Conservation (phyloP, 2,329 filamentous ascomycete genomes). For the Cladophialophora exuberans region DNA sequence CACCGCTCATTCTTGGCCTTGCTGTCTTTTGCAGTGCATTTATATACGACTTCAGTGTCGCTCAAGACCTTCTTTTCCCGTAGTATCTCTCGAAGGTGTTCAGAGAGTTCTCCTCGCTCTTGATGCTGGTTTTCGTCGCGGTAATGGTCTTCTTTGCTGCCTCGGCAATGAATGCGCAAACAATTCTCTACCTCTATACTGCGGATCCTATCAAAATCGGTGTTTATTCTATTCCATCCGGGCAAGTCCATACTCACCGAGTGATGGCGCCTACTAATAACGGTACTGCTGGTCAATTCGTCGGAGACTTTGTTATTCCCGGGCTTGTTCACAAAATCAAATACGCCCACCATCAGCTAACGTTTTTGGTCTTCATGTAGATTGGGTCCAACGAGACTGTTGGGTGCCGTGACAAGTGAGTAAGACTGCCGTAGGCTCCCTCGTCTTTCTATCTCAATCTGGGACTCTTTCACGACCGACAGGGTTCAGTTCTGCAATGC, state of each 20-base stretch:
- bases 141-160: slow-evolving; percentile 29
- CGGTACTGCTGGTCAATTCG: slow-evolving; percentile 24
- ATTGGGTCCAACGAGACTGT: no score
- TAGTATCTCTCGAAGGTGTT: slow-evolving; percentile 35
- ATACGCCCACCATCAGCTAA: slow-evolving; percentile 23
- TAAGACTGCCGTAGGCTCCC: no score
- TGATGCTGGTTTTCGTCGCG: slow-evolving; percentile 27
- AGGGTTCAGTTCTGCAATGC: no score
- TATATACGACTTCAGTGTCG: slow-evolving; percentile 43
- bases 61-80: slow-evolving; percentile 51
- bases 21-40: slow-evolving; percentile 43
- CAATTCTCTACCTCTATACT: slow-evolving; percentile 24
- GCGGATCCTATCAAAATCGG: slow-evolving; percentile 26
- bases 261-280: background rate
- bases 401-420: no score
- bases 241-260: slow-evolving; percentile 22
- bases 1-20: slow-evolving; percentile 47
- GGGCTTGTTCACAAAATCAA: slow-evolving; percentile 26
- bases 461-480: no score
- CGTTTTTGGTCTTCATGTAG: slow-evolving; percentile 27
- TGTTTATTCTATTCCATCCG: slow-evolving; percentile 28
- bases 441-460: no score
- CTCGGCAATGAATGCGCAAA: slow-evolving; percentile 24
- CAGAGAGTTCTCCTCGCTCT: slow-evolving; percentile 23
- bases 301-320: slow-evolving; percentile 24